phyloP scores from a whole-genome alignment of 257 asterid genomes.

The Prunella vulgaris region DNA sequence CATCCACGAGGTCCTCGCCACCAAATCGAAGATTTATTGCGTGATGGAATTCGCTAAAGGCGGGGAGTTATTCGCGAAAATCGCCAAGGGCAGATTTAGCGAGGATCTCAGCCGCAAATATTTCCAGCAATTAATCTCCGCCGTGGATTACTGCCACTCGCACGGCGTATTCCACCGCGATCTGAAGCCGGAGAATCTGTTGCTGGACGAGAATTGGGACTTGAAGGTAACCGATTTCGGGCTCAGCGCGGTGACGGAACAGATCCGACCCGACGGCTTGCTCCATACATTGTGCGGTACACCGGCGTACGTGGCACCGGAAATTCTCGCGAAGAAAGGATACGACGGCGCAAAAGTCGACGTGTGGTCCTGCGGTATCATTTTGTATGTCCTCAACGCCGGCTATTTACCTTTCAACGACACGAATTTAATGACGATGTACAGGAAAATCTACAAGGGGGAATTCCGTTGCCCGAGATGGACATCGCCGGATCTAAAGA shows the following conservation, averaged over 20 bases:
- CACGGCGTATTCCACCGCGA: constrained; percentile 88
- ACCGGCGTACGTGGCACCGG: constrained; percentile 92
- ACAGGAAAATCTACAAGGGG: constrained; percentile 62
- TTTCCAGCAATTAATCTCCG: constrained; percentile 71
- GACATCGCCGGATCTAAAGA: constrained; percentile 56
- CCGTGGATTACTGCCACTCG: constrained; percentile 68
- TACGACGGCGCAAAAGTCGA: constrained; percentile 73
- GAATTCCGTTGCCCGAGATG: constrained; percentile 66
- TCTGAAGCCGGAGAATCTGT: constrained; percentile 67
- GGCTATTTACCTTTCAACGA: constrained; percentile 77
- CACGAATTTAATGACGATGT: constrained; percentile 66
- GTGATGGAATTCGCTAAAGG: constrained; percentile 78
- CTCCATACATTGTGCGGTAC: constrained; percentile 81
- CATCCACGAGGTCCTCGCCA: constrained; percentile 68
- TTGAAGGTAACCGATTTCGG: constrained; percentile 79
- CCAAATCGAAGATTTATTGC: constrained; percentile 59
- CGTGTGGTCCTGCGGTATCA: constrained; percentile 81
- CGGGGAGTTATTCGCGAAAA: constrained; percentile 63
- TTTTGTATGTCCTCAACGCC: constrained; percentile 54
- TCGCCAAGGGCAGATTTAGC: constrained; percentile 58
- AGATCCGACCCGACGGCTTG: constrained; percentile 57
- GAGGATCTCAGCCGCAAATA: constrained; percentile 81
- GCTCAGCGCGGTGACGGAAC: constrained; percentile 64
- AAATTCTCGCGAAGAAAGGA: constrained; percentile 62
- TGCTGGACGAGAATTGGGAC: constrained; percentile 67